Evolutionary conservation across 345 rosid genomes (phyloP).

Genomic region (Gossypium anomalum): DNA sequence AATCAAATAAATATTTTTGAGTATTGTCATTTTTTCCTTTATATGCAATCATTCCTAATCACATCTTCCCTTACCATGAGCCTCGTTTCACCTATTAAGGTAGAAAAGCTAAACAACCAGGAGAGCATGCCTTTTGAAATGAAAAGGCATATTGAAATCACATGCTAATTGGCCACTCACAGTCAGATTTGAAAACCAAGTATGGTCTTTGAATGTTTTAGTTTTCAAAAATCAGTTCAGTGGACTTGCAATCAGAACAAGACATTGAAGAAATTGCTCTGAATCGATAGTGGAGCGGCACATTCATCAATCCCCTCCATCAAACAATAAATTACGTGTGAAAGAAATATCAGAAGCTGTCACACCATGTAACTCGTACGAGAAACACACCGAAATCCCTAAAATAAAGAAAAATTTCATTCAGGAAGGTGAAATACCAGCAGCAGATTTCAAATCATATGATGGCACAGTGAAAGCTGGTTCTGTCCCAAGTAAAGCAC

Average conservation of each 20-base stretch:
- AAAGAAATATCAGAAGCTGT: conserved; percentile 4
- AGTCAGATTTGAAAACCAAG: not conserved
- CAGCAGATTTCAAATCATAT: conserved; percentile 96
- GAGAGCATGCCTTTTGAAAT: not conserved
- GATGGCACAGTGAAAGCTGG: conserved; percentile 91
- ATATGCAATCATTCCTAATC: not conserved
- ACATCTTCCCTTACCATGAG: conserved; percentile 46
- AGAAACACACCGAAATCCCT: not conserved
- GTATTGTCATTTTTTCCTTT: not conserved
- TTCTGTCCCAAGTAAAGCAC: conserved; percentile 79
- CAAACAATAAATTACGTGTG: not conserved
- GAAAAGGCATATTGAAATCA: not conserved
- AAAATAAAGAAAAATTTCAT: not conserved
- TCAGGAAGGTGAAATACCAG: conserved; percentile 46
- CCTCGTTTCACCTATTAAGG: conserved; percentile 13
- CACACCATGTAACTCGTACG: too few species aligned
- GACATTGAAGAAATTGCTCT: too few species aligned
- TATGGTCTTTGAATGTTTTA: not conserved
- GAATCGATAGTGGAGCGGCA: not conserved
- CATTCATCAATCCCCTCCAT: not conserved
- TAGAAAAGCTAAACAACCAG: not conserved
- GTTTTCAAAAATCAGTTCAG: too few species aligned
- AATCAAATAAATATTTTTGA: not conserved
- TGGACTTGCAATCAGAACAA: not conserved
- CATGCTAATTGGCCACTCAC: not conserved